A percentile compares a stretch with the other conserved stretches of the same genome.
Conservation (phyloP, 2,329 filamentous ascomycete species). For the Verticillium tricorpus region DNA sequence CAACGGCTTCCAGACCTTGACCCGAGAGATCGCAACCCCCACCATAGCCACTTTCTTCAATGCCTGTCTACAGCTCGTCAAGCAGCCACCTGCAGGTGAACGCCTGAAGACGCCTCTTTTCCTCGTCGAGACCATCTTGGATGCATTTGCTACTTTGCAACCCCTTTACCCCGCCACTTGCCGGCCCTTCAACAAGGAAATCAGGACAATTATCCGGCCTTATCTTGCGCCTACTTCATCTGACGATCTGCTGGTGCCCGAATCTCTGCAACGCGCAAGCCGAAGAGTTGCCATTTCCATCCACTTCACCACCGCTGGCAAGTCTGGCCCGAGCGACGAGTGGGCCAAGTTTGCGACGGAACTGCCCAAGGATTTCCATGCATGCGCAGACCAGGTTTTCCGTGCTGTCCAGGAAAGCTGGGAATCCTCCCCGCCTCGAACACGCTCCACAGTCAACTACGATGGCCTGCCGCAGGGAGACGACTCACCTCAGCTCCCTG, state of each 20-base stretch:
- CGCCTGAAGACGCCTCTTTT: constrained; percentile 34
- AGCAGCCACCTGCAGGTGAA: constrained; percentile 35
- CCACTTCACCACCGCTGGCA: constrained; percentile 77
- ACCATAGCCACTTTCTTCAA: constrained; percentile 71
- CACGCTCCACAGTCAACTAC: constrained; percentile 34
- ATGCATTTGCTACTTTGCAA: constrained; percentile 66
- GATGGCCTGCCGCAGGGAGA: constrained; percentile 43
- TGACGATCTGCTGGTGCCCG: constrained; percentile 42
- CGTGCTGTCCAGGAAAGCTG: constrained; percentile 77
- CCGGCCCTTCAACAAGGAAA: constrained; percentile 67
- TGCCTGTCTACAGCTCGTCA: constrained; percentile 64
- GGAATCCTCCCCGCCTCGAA: constrained; percentile 59
- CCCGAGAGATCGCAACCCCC: constrained; percentile 84
- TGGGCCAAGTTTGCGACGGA: constrained; percentile 66
- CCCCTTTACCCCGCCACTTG: constrained; percentile 81
- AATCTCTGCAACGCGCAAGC: constrained; percentile 51
- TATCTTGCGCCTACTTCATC: constrained; percentile 63
- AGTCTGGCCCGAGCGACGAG: constrained; percentile 71
- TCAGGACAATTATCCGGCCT: constrained; percentile 54
- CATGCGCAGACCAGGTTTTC: constrained; percentile 71
- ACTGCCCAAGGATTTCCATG: constrained; percentile 62
- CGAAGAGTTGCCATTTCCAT: constrained; percentile 65
- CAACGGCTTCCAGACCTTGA: constrained; percentile 74
- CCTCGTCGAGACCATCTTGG: constrained; percentile 64
- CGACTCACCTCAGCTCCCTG: constrained; percentile 47